Percentiles rank a stretch among this genome's conserved stretches.
These are phyloP conservation scores for Boletales sp. DNA, from an alignment of 768 basidiomycete genomes.

Conservation along the genomic window DNA sequence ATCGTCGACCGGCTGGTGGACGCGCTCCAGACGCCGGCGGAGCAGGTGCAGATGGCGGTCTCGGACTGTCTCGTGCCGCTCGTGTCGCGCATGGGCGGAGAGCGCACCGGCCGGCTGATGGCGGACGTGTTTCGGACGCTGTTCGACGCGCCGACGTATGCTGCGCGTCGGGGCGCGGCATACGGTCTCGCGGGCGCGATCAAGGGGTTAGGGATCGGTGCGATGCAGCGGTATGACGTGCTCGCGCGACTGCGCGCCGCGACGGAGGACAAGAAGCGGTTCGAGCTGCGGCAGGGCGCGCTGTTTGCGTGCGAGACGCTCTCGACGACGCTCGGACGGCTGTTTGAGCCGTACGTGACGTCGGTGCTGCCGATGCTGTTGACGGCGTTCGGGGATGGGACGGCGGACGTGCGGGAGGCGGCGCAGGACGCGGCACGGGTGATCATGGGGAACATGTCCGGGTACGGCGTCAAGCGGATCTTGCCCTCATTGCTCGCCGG, in stretches of 20 bases:
- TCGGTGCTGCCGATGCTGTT: slow-evolving; percentile 82
- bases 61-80: slow-evolving; percentile 93
- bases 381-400: slow-evolving; percentile 80
- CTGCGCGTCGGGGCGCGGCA: slow-evolving; percentile 91
- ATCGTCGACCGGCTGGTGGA: slow-evolving; percentile 86
- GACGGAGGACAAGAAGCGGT: slow-evolving; percentile 85
- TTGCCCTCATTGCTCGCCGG: slow-evolving; percentile 86
- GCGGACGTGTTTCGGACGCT: slow-evolving; percentile 76
- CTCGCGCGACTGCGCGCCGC: slow-evolving; percentile 70
- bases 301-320: slow-evolving; percentile 95
- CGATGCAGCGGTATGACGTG: slow-evolving; percentile 81
- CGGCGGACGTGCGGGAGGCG: slow-evolving; percentile 87
- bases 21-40: slow-evolving; percentile 89
- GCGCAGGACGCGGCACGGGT: slow-evolving; percentile 87
- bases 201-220: slow-evolving; percentile 83
- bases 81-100: slow-evolving; percentile 59
- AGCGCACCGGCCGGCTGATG: slow-evolving; percentile 50
- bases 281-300: slow-evolving; percentile 86
- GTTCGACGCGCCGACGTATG: slow-evolving; percentile 80
- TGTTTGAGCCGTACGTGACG: slow-evolving; percentile 91
- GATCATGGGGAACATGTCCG: slow-evolving; percentile 94
- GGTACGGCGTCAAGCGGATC: slow-evolving; percentile 94
- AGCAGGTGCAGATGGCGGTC: slow-evolving; percentile 95
- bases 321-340: slow-evolving; percentile 77
- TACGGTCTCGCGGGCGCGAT: slow-evolving; percentile 93